Evolutionary conservation across 257 asterid species (phyloP).

Genomic region (Euphrasia confusa): DNA sequence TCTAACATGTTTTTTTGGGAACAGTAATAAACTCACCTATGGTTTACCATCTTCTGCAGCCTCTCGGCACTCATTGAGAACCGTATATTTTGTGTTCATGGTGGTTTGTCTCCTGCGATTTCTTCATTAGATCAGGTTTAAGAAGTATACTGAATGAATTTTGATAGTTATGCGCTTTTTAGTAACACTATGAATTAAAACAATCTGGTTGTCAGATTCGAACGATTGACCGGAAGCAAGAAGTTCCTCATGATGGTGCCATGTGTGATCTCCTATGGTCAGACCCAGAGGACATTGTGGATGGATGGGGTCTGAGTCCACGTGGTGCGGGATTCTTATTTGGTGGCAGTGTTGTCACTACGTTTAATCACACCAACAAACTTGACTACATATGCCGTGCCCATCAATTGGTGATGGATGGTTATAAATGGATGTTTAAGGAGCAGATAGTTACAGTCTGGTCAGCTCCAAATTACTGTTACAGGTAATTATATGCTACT

Average conservation of each 20-base stretch:
- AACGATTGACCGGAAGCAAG: conserved; percentile 91
- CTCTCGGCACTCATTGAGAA: conserved; percentile 92
- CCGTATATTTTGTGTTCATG: conserved; percentile 91
- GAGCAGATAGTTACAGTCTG: conserved; percentile 92
- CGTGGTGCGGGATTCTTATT: conserved; percentile 97
- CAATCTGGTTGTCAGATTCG: conserved; percentile 54
- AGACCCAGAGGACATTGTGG: conserved; percentile 93
- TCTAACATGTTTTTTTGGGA: neutral
- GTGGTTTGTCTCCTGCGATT: conserved; percentile 92
- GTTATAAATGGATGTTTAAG: conserved; percentile 95
- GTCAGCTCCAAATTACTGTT: conserved; percentile 99
- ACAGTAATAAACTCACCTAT: neutral
- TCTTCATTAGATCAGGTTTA: conserved; percentile 88
- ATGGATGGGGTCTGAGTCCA: conserved; percentile 98
- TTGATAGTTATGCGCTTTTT: conserved; percentile 9
- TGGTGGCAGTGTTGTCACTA: conserved; percentile 81
- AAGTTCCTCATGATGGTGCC: conserved; percentile 98
- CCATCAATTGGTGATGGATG: conserved; percentile 98
- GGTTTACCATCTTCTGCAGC: conserved; percentile 45
- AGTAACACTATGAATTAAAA: conserved; percentile 20
- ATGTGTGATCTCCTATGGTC: conserved; percentile 99
- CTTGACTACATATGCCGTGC: conserved; percentile 95
- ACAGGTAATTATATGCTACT: conserved; percentile 43
- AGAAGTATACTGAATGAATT: conserved; percentile 16
- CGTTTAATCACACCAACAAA: conserved; percentile 77